phyloP scores from a whole-genome alignment of 2,329 filamentous ascomycete genomes.

The Apiospora saccharicola region DNA sequence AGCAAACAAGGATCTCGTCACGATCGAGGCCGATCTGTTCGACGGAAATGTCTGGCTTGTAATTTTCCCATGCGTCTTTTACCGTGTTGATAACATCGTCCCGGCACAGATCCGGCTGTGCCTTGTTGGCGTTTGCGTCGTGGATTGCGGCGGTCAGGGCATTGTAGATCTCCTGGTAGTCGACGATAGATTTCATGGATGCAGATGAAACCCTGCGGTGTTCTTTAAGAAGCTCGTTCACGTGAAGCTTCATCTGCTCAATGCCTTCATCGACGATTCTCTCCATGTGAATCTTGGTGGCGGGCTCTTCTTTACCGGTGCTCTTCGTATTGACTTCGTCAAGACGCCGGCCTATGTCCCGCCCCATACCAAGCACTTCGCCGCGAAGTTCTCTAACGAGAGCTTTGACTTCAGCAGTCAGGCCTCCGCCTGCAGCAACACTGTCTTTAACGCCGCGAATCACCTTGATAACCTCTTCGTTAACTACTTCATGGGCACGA shows the following conservation, averaged over 20 bases:
- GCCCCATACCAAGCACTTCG: slow-evolving; percentile 93
- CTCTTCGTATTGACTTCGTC: slow-evolving; percentile 67
- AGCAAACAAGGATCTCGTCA: slow-evolving; percentile 86
- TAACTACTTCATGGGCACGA: slow-evolving; percentile 64
- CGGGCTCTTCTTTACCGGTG: slow-evolving; percentile 56
- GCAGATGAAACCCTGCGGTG: slow-evolving; percentile 73
- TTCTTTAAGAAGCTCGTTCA: slow-evolving; percentile 81
- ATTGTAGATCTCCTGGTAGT: slow-evolving; percentile 86
- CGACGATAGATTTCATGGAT: slow-evolving; percentile 68
- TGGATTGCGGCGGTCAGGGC: slow-evolving; percentile 79
- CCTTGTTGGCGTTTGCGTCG: slow-evolving; percentile 62
- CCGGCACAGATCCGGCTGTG: slow-evolving; percentile 65
- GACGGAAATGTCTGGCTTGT: slow-evolving; percentile 91
- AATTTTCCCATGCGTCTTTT: slow-evolving; percentile 89
- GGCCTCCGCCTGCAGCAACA: slow-evolving; percentile 83
- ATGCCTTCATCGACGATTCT: slow-evolving; percentile 83
- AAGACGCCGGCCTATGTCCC: slow-evolving; percentile 87
- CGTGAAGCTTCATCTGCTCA: slow-evolving; percentile 81
- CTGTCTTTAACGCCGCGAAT: slow-evolving; percentile 91
- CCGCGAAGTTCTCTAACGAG: slow-evolving; percentile 88
- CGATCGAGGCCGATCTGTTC: slow-evolving; percentile 90
- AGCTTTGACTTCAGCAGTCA: slow-evolving; percentile 91
- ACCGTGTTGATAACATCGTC: slow-evolving; percentile 89
- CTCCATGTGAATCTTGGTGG: slow-evolving; percentile 74
- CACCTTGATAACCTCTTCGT: slow-evolving; percentile 82